Evolutionary conservation across 768 basidiomycete species (phyloP), one percentile per base, ranked within the genome.

Genomic region (Tylopilus cervinicoccineus): DNA sequence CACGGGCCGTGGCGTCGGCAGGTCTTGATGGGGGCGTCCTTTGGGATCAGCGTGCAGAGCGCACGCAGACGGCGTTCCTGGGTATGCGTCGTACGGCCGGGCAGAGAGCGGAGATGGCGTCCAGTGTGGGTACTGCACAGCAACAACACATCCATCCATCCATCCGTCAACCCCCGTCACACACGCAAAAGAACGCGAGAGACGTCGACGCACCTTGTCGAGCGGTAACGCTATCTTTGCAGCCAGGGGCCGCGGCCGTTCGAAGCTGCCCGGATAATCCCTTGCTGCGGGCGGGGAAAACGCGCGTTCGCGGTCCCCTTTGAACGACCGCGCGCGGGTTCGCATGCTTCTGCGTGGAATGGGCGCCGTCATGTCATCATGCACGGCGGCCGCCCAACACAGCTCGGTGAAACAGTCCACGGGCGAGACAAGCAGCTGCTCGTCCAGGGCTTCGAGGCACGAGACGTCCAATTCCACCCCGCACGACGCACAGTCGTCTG

Each of bases 351-450:
- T 26, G 20, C 37, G 45, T 27, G 38, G 19, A 6, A 38, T 7
- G 12, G 47, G 38, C 10, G 29, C n/a, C 0, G 43, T 24, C 14
- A 45, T 38, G 31, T 68, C 62, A 1, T 69, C 69, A 4, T 53
- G 29, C 20, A 75, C 62, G 23, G 71, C 70, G 19, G 55, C 46
- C 2, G 59, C 57, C 68, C 75, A 76, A 40, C 74, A 76, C 10
- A 67, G 40, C 14, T 74, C 75, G 8, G 62, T 64, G 50, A 75
- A 76, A 13, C 65, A 67, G 16, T 68, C 68, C 31, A 62, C 40
- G 22, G 74, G 74, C n/a, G 65, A 60, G 31, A 60, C 48, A 1
- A 76, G 61, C 5, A 76, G 70, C 31, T 72, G 64, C 41, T 72
- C 66, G 52, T 76, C 74, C 7, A 76, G 58, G 9, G 55, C 53